phyloP scores from a whole-genome alignment of 2,329 filamentous ascomycete genomes.

The Sporothrix luriei region DNA sequence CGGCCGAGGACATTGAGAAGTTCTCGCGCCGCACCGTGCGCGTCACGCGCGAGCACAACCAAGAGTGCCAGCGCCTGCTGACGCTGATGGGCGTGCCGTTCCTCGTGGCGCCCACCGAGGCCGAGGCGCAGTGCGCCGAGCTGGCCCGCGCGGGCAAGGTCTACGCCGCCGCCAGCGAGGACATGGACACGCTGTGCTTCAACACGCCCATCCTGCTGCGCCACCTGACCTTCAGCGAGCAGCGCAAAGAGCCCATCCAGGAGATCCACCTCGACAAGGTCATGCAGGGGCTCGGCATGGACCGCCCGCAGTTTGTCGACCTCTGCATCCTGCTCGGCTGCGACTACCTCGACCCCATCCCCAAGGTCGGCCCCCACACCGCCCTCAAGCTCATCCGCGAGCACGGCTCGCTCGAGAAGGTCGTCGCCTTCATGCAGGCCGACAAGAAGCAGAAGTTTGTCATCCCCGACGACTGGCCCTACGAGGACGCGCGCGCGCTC shows the following conservation, averaged over 20 bases:
- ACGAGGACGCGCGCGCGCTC: constrained; percentile 82
- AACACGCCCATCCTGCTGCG: constrained; percentile 86
- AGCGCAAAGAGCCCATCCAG: constrained; percentile 95
- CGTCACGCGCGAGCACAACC: constrained; percentile 95
- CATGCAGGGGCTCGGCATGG: constrained; percentile 84
- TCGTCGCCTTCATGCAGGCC: constrained; percentile 77
- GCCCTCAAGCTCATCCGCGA: constrained; percentile 94
- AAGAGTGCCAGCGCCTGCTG: constrained; percentile 85
- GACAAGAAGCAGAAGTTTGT: constrained; percentile 78
- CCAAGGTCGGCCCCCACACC: constrained; percentile 88
- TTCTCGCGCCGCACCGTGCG: constrained; percentile 91
- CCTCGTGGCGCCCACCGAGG: constrained; percentile 93
- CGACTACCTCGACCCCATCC: constrained; percentile 95
- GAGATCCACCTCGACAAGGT: constrained; percentile 89
- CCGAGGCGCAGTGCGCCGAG: constrained; percentile 92
- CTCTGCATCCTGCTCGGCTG: constrained; percentile 96
- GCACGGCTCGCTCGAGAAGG: constrained; percentile 81
- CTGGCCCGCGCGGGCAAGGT: constrained; percentile 91
- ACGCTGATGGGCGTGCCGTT: constrained; percentile 96
- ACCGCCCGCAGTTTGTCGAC: constrained; percentile 86
- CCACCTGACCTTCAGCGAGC: constrained; percentile 95
- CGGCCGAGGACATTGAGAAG: constrained; percentile 95
- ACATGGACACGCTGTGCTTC: constrained; percentile 99
- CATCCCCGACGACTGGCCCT: constrained; percentile 97
- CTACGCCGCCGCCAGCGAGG: constrained; percentile 93